These are phyloP conservation scores for Neofusicoccum cordaticola DNA, from an alignment of 2,329 filamentous ascomycete genomes.

Conservation along the genomic window DNA sequence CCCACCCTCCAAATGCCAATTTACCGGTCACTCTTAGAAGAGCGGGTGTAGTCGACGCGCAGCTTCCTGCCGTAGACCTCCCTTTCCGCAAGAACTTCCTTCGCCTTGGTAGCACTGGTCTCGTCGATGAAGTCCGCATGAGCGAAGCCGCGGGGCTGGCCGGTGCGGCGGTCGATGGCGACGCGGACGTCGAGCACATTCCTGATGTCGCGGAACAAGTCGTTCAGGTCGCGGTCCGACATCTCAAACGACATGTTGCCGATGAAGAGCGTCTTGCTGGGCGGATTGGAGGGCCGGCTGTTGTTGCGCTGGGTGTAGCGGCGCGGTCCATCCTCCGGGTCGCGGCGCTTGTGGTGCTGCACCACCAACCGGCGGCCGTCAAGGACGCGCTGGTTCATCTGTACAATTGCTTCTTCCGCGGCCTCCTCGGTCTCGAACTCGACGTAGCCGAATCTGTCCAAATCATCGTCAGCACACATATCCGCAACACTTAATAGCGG, in stretches of 20 bases:
- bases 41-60: slow-evolving; percentile 62
- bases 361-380: slow-evolving; percentile 64
- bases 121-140: slow-evolving; percentile 76
- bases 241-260: slow-evolving; percentile 86
- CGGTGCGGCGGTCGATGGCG: slow-evolving; percentile 76
- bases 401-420: slow-evolving; percentile 56
- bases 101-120: slow-evolving; percentile 61
- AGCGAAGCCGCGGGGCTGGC: slow-evolving; percentile 78
- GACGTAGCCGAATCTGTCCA: slow-evolving; percentile 62
- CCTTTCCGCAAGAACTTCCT: slow-evolving; percentile 55
- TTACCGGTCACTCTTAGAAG: slow-evolving; percentile 1
- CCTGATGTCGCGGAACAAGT: slow-evolving; percentile 67
- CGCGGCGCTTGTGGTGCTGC: slow-evolving; percentile 51
- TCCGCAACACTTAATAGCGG: too few species aligned
- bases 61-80: slow-evolving; percentile 65
- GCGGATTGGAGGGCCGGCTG: slow-evolving; percentile 26
- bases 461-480: background rate
- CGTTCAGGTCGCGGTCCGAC: slow-evolving; percentile 77
- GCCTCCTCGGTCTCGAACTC: slow-evolving; percentile 54
- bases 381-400: slow-evolving; percentile 58
- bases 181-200: slow-evolving; percentile 76
- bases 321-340: slow-evolving; percentile 1
- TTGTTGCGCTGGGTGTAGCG: background rate
- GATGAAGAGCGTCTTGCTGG: slow-evolving; percentile 70
- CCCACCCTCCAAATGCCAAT: background rate